phyloP scores from a whole-genome alignment of 1,139 yeast genomes.

The Chernovozyma aurita region DNA sequence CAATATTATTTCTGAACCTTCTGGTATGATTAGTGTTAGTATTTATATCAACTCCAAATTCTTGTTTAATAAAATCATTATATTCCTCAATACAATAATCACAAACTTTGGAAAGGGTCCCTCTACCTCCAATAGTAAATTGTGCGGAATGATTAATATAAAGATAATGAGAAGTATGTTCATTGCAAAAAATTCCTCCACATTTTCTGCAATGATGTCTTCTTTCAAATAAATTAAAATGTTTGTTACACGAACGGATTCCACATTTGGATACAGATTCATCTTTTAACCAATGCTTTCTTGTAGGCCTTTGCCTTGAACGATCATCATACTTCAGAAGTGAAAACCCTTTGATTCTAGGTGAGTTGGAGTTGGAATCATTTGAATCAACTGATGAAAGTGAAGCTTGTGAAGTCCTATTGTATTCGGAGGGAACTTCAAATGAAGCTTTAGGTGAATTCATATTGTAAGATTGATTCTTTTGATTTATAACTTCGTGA shows the following conservation, averaged over 20 bases:
- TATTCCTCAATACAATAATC: slow-evolving; percentile 69
- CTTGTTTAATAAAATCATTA: slow-evolving; percentile 44
- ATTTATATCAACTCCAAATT: slow-evolving; percentile 29
- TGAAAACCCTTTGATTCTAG: slow-evolving; percentile 6
- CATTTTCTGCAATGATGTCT: slow-evolving; percentile 94
- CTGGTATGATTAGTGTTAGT: slow-evolving; percentile 6
- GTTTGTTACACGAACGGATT: slow-evolving; percentile 51
- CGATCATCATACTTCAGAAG: slow-evolving; percentile 23
- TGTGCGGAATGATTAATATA: slow-evolving; percentile 68
- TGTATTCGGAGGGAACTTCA: neutral
- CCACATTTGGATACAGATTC: slow-evolving; percentile 58
- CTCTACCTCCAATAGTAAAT: slow-evolving; percentile 72
- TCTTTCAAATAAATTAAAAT: slow-evolving; percentile 73
- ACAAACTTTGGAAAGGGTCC: slow-evolving; percentile 76
- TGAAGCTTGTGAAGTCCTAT: slow-evolving; percentile 22
- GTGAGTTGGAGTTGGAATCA: slow-evolving; percentile 24
- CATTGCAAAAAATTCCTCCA: slow-evolving; percentile 86
- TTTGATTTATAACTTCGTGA: neutral
- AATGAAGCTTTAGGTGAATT: neutral
- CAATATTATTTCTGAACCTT: slow-evolving; percentile 29
- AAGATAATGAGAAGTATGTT: slow-evolving; percentile 50
- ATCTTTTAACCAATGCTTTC: slow-evolving; percentile 79
- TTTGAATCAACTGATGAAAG: slow-evolving; percentile 34
- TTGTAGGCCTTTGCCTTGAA: slow-evolving; percentile 48
- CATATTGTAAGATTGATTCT: neutral